phyloP scores from a whole-genome alignment of 1,284 basidiomycete genomes.

The Neonothopanus nambi region DNA sequence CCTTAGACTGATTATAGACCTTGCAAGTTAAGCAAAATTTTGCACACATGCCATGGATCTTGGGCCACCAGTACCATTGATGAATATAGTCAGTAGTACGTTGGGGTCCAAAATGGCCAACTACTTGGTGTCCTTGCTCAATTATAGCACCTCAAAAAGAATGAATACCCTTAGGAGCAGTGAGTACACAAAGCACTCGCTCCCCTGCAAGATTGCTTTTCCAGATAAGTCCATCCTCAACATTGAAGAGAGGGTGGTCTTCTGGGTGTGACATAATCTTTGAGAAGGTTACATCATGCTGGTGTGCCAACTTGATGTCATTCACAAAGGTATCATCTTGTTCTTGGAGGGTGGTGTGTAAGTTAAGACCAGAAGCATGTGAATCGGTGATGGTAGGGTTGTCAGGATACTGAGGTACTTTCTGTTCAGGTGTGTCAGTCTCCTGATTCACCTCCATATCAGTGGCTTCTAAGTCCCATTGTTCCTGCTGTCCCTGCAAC shows the following conservation, averaged over 20 bases:
- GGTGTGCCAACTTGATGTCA: neutral
- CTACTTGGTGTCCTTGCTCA: constrained; percentile 22
- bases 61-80: constrained; percentile 36
- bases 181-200: constrained; percentile 17
- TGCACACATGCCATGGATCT: constrained; percentile 19
- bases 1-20: constrained; percentile 27
- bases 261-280: constrained; percentile 17
- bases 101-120: constrained; percentile 27
- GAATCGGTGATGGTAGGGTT: too few species aligned
- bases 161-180: neutral
- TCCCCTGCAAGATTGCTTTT: constrained; percentile 14
- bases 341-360: neutral
- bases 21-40: constrained; percentile 23
- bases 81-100: constrained; percentile 28
- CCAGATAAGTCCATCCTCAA: constrained; percentile 23
- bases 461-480: constrained; percentile 8
- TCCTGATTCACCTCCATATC: neutral
- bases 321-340: neutral
- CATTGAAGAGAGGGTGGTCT: constrained; percentile 17
- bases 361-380: too few species aligned
- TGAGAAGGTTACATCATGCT: constrained; percentile 18
- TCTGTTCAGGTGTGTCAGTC: too few species aligned
- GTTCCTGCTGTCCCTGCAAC: neutral
- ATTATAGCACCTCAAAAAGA: constrained; percentile 19
- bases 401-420: too few species aligned